Conservation (phyloP, 2,329 filamentous ascomycete species). For the Penicillium brasilianum region DNA sequence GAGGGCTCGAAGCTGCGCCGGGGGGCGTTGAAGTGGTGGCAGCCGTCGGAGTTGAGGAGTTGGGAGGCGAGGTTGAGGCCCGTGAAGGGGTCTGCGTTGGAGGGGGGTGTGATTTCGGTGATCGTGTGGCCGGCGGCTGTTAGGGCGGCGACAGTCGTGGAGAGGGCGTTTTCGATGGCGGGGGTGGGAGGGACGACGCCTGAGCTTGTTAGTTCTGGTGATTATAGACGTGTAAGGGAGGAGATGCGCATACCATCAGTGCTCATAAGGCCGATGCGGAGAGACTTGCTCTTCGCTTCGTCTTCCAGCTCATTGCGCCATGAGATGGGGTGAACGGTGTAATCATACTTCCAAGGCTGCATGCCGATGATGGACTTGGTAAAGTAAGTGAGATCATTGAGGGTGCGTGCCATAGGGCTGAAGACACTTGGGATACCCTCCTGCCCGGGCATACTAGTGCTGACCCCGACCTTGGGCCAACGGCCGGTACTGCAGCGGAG, state of each 20-base stretch:
- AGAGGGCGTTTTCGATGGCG: slow-evolving; percentile 77
- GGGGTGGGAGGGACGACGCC: slow-evolving; percentile 84
- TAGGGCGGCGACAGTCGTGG: slow-evolving; percentile 72
- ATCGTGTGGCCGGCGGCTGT: slow-evolving; percentile 76
- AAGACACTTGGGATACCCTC: slow-evolving; percentile 89
- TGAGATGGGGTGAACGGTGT: slow-evolving; percentile 79
- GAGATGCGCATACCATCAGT: slow-evolving; percentile 63
- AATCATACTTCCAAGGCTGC: slow-evolving; percentile 88
- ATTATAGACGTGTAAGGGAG: too few relatives aligned
- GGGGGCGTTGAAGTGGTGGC: slow-evolving; percentile 76
- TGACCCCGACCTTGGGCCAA: slow-evolving; percentile 84
- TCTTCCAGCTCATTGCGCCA: slow-evolving; percentile 71
- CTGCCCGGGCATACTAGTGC: slow-evolving; percentile 89
- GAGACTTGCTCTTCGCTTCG: slow-evolving; percentile 65
- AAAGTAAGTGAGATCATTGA: slow-evolving; percentile 84
- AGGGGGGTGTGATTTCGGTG: slow-evolving; percentile 66
- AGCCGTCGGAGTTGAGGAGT: slow-evolving; percentile 83
- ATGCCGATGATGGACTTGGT: slow-evolving; percentile 76
- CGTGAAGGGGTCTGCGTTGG: slow-evolving; percentile 76
- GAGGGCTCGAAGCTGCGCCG: slow-evolving; percentile 79
- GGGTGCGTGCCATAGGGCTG: slow-evolving; percentile 87
- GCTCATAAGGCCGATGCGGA: slow-evolving; percentile 76
- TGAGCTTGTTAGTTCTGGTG: slow-evolving; percentile 16
- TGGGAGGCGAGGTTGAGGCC: slow-evolving; percentile 77
- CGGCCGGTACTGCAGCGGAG: slow-evolving; percentile 85